These are phyloP conservation scores for Calocera viscosa DNA, from an alignment of 768 basidiomycete species.

Conservation along the genomic window DNA sequence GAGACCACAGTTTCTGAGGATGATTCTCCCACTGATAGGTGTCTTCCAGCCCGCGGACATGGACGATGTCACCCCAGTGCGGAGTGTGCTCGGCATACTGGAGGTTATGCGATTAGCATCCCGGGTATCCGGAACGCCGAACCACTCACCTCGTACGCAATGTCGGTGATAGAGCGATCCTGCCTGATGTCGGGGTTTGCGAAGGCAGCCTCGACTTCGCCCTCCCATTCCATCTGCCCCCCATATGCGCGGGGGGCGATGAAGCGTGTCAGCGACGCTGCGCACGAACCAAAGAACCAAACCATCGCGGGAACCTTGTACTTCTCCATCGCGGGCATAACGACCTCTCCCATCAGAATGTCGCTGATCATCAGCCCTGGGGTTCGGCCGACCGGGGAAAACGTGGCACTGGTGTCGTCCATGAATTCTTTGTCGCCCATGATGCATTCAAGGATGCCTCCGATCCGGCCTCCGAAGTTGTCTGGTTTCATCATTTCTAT, in stretches of 20 bases:
- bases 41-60: background rate
- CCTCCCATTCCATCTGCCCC: background rate
- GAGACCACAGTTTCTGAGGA: background rate
- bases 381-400: background rate
- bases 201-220: background rate
- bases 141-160: background rate
- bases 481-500: background rate
- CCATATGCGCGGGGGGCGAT: background rate
- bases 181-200: background rate
- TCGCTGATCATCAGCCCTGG: background rate
- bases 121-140: background rate
- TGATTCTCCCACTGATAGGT: background rate
- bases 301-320: background rate
- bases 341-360: background rate
- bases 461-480: background rate
- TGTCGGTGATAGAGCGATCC: background rate
- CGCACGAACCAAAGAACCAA: background rate
- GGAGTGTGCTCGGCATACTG: background rate
- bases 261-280: background rate
- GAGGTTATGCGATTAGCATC: background rate
- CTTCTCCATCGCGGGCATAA: background rate
- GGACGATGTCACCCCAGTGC: background rate
- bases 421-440: background rate
- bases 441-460: background rate
- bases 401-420: background rate